phyloP scores from a whole-genome alignment of 164 flowering plant species.

The Vitis cinerea region DNA sequence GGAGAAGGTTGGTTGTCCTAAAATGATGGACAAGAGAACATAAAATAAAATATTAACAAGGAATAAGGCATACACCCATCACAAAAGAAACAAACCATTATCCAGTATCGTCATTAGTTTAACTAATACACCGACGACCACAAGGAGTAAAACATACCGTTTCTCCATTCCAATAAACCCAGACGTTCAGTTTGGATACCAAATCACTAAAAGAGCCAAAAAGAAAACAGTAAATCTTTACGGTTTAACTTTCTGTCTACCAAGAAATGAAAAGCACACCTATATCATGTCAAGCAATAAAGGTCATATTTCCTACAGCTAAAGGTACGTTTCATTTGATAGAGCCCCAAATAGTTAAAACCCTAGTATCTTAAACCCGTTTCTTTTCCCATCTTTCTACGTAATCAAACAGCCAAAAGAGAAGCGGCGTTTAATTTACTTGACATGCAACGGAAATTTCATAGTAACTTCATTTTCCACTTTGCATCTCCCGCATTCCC shows the following conservation, averaged over 20 bases:
- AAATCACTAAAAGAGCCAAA: too few species aligned
- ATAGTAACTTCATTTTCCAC: not conserved
- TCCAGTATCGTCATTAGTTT: not conserved
- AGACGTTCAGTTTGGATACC: not conserved
- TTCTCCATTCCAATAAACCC: not conserved
- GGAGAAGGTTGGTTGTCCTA: slow-evolving; percentile 35
- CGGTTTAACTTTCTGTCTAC: too few species aligned
- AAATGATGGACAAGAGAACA: not conserved
- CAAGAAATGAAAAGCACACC: too few species aligned
- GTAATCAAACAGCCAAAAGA: not conserved
- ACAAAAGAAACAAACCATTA: not conserved
- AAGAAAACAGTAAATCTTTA: too few species aligned
- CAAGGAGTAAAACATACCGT: not conserved
- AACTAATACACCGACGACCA: not conserved
- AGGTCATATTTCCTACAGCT: too few species aligned
- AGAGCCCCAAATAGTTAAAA: too few species aligned
- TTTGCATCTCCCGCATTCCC: not conserved
- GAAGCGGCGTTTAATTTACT: not conserved
- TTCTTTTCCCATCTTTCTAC: not conserved
- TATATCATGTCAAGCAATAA: too few species aligned
- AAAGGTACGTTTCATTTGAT: too few species aligned
- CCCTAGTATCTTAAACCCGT: too few species aligned
- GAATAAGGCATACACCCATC: not conserved
- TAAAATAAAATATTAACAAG: not conserved
- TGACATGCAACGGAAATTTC: not conserved